Evolutionary conservation across 2,329 filamentous ascomycete species (phyloP), one percentile per base, ranked within the genome.

Genomic region (Aspergillus awamori): DNA sequence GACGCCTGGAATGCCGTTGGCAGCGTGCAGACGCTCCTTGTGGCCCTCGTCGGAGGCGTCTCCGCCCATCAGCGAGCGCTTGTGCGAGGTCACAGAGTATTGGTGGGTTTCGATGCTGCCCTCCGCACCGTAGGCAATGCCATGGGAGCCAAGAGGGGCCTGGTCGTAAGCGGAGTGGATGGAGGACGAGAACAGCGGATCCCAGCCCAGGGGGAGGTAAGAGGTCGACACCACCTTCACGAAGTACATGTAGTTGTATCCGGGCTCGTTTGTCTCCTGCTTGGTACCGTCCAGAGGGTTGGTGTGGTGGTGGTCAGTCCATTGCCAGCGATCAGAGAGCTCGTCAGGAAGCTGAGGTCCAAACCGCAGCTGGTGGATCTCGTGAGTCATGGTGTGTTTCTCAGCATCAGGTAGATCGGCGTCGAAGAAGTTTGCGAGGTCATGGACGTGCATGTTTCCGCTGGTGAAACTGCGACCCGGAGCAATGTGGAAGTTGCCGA

Each of bases 241-340:
- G 78, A 99, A 99, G 83, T 99, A 99, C 92, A 98, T 97, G 78
- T 89, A 99, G 82, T 97, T 99, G 83, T 85, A 97, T 66, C 90
- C 90, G 68, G 92, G 86, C 72, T 97, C 93, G 38, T 85, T 81
- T 2, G 92, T 96, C 56, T 83, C 80, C 81, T 98, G 93, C 65
- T 85, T 81, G 3, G 89, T 91, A 57, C 85, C 84, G 72, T 99
- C 96, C 4, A 99, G 86, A 4, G 95, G 95, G 78, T 98, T 97
- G 68, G 77, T 77, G 64, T 92, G 79, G 77, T 98, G 93, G 79
- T 97, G 91, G 77, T 92, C 93, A 10, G 90, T 92, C 92, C 92
- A 97, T 62, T 88, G 90, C 77, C 77, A 79, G 52, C 76, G 76
- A 71, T 85, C 81, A 39, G 82, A 79, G 51, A 93, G 80, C 28